Evolutionary conservation across 179 eudicot genomes (phyloP), one percentile per base, ranked within the genome.

Genomic region (Silene noctiflora): DNA sequence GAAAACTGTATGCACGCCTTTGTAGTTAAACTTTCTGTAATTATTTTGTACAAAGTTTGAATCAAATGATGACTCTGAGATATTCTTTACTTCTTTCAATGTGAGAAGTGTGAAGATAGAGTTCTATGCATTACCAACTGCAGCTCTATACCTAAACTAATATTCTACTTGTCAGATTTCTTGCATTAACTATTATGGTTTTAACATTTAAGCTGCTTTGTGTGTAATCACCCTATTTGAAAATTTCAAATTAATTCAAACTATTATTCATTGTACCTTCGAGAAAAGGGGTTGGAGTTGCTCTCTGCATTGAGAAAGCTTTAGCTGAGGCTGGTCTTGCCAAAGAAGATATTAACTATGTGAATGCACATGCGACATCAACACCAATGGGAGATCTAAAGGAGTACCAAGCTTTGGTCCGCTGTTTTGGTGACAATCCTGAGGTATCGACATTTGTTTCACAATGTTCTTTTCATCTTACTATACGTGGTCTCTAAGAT

Each of bases 361-460:
- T 94, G 73, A 94, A 94, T 81, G 97, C 97, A 73, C 98, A 94
- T 81, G 98, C 96, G 70, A 92, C 97, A 56, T 94, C 98, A 22
- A 94, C 98, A 24, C 98, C 91, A 60, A 82, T 88, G 51, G 98
- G 96, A 59, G 98, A 94, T 71, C 84, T 94, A 24, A 94, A 89
- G 82, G 98, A 94, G 80, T 94, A 91, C 81, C 93, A 92, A 79
- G 98, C 98, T 51, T 83, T 94, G 67, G 66, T 85, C 69, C 89
- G 81, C 72, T 92, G 94, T 85, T 94, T 94, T 81, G 96, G 94
- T 68, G 91, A 89, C 69, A 94, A 94, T 81, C 87, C 88, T 20
- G 91, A 89, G 98, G 98, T 92, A 79, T 33, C 11, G 7, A 9
- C 64, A 24, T 73, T 67, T 72, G 61, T 55, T 2, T 56, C 46